These are phyloP conservation scores for Tetrapisispora iriomotensis DNA, from an alignment of 805 yeast species.

Conservation along the genomic window DNA sequence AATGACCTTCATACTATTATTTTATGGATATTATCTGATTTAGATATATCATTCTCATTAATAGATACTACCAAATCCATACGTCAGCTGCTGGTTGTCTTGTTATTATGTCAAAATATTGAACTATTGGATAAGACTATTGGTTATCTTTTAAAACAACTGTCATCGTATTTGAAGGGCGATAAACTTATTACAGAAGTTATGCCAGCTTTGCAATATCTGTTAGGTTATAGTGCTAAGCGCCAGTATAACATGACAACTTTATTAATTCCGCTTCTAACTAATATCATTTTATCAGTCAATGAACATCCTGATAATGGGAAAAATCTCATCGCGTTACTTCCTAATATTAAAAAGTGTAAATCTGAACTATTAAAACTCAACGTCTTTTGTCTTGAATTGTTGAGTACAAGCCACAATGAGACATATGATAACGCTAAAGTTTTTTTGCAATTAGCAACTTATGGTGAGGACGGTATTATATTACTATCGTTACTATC, in stretches of 20 bases:
- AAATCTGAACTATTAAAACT: conserved; percentile 10
- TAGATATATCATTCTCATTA: conserved; percentile 6
- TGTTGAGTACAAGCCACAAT: no score
- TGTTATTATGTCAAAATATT: conserved; percentile 7
- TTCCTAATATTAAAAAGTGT: no score
- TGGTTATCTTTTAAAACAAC: neutral
- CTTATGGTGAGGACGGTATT: conserved; percentile 5
- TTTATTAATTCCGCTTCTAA: no score
- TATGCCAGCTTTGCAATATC: neutral
- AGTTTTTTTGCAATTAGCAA: conserved; percentile 8
- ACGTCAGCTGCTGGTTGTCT: conserved; percentile 13
- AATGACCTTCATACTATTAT: conserved; percentile 10
- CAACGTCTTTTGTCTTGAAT: neutral
- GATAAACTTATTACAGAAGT: neutral
- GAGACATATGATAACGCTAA: neutral
- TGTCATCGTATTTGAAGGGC: conserved; percentile 9
- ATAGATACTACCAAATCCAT: conserved; percentile 10
- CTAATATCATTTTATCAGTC: no score
- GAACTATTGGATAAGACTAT: neutral
- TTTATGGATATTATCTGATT: conserved; percentile 14
- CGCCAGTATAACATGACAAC: no score
- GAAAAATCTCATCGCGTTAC: no score
- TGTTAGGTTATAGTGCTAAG: no score
- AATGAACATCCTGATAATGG: no score
- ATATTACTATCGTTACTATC: conserved; percentile 14